Evolutionary conservation across 2,329 filamentous ascomycete genomes (phyloP).

Genomic region (Iodosphaeria phyllophila): DNA sequence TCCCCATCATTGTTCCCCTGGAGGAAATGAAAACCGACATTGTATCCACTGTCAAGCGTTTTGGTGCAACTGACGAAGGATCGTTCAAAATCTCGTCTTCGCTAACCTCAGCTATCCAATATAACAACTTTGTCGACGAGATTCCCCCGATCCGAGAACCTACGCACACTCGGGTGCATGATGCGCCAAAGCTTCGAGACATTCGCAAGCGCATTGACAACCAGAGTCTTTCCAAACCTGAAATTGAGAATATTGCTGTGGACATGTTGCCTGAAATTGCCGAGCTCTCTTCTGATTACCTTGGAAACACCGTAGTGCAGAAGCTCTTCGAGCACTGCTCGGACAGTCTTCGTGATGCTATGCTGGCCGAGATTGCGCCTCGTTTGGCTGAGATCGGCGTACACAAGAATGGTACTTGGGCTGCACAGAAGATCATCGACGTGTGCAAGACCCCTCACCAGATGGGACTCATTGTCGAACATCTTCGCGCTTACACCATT

Average conservation of each 20-base stretch:
- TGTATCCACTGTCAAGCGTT: conserved; percentile 66
- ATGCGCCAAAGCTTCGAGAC: conserved; percentile 85
- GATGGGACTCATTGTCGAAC: conserved; percentile 68
- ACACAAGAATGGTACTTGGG: conserved; percentile 99
- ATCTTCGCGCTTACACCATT: conserved; percentile 70
- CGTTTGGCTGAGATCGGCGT: conserved; percentile 93
- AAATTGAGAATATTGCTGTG: conserved; percentile 82
- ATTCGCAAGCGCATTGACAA: conserved; percentile 97
- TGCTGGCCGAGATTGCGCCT: conserved; percentile 74
- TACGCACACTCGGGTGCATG: conserved; percentile 72
- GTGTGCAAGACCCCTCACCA: conserved; percentile 73
- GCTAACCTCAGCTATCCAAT: conserved; percentile 62
- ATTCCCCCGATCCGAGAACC: conserved; percentile 82
- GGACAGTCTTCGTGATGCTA: conserved; percentile 73
- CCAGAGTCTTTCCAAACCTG: conserved; percentile 63
- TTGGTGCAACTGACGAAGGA: conserved; percentile 73
- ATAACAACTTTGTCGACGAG: conserved; percentile 54
- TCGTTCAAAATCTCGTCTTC: conserved; percentile 49
- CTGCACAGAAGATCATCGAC: conserved; percentile 97
- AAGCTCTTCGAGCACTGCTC: conserved; percentile 96
- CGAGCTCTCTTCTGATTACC: conserved; percentile 84
- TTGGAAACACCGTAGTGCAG: conserved; percentile 98
- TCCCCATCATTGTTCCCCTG: conserved; percentile 53
- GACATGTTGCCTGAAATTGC: conserved; percentile 95
- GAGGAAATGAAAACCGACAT: conserved; percentile 70